A percentile compares a stretch with the other conserved stretches of the same genome.
Conservation (phyloP, 2,329 filamentous ascomycete species). For the Trichophyton schoenleinii region DNA sequence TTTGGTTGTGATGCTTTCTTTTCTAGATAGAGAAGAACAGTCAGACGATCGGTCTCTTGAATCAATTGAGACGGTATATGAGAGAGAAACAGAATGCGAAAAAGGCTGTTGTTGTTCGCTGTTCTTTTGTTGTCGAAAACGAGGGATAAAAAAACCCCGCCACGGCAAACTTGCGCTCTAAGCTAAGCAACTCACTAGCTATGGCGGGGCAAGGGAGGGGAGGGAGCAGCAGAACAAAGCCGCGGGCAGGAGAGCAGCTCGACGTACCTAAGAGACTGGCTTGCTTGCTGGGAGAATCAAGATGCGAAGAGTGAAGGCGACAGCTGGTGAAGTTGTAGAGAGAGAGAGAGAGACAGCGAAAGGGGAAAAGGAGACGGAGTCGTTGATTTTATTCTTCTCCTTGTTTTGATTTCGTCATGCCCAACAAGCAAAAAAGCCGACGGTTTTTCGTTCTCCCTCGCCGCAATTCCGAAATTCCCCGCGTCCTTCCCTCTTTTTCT, state of each 20-base stretch:
- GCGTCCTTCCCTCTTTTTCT: not conserved
- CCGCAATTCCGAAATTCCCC: not conserved
- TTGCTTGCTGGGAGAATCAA: not conserved
- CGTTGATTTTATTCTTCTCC: not conserved
- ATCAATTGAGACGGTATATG: not conserved
- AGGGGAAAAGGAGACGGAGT: not conserved
- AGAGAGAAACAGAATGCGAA: not conserved
- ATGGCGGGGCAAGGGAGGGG: not conserved
- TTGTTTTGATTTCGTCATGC: constrained; percentile 1
- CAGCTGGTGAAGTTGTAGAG: not conserved
- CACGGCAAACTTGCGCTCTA: not conserved
- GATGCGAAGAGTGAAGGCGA: not conserved
- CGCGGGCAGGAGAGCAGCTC: not conserved
- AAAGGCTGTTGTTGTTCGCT: too few relatives aligned
- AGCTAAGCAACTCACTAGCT: not conserved
- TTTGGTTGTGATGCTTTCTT: constrained; percentile 12
- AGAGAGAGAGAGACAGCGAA: not conserved
- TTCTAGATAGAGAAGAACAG: not conserved
- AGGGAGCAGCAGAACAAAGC: not conserved
- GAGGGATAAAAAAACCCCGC: not conserved
- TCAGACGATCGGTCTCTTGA: not conserved
- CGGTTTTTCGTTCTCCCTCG: not conserved
- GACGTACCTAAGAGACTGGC: not conserved
- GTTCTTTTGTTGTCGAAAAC: not conserved
- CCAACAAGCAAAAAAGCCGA: not conserved